Base-by-base conservation (phyloP, 257 asterid species). In the Solanum clarkiae region DNA sequence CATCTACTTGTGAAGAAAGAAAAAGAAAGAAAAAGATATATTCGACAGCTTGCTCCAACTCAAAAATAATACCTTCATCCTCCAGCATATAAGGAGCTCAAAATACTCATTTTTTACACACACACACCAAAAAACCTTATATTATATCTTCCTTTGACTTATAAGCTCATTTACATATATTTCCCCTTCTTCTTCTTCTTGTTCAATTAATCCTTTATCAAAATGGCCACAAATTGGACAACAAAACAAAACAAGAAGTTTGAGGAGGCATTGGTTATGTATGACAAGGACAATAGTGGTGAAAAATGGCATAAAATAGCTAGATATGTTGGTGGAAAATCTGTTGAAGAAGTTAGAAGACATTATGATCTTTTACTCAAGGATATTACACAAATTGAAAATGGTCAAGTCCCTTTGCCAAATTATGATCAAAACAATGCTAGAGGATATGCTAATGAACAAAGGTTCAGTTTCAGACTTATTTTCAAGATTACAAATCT, bases 201-300 rank as follows among this genome's bases (percentile, higher is more conserved):
- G 6, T 79, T 16, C 65, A 77, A 45, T 69, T 49, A 10, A 24
- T 55, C 42, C 5, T 36, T 36, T n/a, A 13, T 54, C 9, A 22
- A 20, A 69, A 93, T 95, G 97, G 94, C 97, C 71, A 80, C 90
- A 24, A 79, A 79, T 24, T 92, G 93, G 93, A 90, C 93, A 24
- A 84, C 90, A 20, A 87, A 83, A 54, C 93, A 90, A 65, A 90
- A 90, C 93, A 90, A 90, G 84, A 91, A 86, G 45, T 90, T 90
- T n/a, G 93, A 90, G 80, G 93, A 90, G 44, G 93, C 93, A 71
- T 65, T 90, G 87, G 93, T 88, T 11, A 57, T 47, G 84, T 88
- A 82, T 63, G 93, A 88, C 54, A 87, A 83, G 88, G 93, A 89
- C 84, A 89, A 90, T 24, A 75, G 7, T 17, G 88, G 88, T n/a